Evolutionary conservation across 345 rosid genomes (phyloP).

Genomic region (Acer campestre): DNA sequence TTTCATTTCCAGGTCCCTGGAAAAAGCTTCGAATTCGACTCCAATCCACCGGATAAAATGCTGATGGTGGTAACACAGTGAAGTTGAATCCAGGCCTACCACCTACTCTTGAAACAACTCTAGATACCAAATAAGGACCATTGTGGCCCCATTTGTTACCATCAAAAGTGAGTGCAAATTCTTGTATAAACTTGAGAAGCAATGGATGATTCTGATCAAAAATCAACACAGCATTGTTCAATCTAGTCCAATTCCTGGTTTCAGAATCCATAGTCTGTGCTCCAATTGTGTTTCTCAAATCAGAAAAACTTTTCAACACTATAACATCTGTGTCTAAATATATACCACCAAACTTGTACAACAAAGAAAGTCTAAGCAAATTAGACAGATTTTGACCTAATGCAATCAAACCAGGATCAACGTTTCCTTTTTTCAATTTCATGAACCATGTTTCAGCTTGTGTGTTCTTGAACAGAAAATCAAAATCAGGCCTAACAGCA

Average conservation of each 20-base stretch:
- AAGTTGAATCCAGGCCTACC: conserved; percentile 47
- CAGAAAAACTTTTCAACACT: conserved; percentile 48
- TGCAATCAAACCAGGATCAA: conserved; percentile 78
- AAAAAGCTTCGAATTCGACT: conserved; percentile 58
- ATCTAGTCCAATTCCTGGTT: conserved; percentile 77
- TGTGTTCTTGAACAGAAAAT: conserved; percentile 59
- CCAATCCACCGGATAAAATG: conserved; percentile 93
- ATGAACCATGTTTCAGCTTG: conserved; percentile 70
- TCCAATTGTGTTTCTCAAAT: conserved; percentile 65
- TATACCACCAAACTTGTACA: conserved; percentile 82
- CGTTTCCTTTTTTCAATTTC: conserved; percentile 48
- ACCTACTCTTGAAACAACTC: conserved; percentile 61
- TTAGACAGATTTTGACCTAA: conserved; percentile 92
- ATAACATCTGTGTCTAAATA: conserved; percentile 83
- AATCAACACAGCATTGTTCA: conserved; percentile 82
- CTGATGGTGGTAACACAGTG: conserved; percentile 71
- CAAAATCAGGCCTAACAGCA: conserved; percentile 67
- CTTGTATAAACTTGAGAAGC: conserved; percentile 70
- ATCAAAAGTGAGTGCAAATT: conserved; percentile 77
- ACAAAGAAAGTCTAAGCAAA: conserved; percentile 66
- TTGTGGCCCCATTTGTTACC: conserved; percentile 98
- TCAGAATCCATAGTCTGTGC: conserved; percentile 65
- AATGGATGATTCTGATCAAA: conserved; percentile 83
- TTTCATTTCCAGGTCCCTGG: conserved; percentile 39
- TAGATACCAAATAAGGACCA: conserved; percentile 87